phyloP scores from a whole-genome alignment of 2,329 filamentous ascomycete genomes.

The Cytospora schulzeri region DNA sequence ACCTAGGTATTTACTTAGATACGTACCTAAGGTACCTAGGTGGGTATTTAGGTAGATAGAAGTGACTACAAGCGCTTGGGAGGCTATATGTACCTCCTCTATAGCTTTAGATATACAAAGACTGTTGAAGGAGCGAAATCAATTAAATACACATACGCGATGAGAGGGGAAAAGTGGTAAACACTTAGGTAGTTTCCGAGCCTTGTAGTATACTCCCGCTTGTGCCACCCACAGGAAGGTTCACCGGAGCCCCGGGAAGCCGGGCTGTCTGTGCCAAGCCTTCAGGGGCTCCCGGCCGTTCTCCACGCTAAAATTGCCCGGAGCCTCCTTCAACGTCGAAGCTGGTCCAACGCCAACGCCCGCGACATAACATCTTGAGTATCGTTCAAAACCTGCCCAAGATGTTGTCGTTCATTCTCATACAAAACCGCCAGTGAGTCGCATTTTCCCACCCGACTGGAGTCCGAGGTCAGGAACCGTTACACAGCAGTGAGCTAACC shows the following conservation, averaged over 20 bases:
- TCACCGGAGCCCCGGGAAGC: background rate
- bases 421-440: conserved; percentile 81
- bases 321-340: conserved; percentile 21
- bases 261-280: conserved; percentile 14
- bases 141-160: no score
- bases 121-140: no score
- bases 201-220: background rate
- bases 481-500: conserved; percentile 10
- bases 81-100: background rate
- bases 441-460: background rate
- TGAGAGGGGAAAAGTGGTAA: no score
- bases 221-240: background rate
- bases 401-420: conserved; percentile 84
- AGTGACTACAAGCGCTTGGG: background rate
- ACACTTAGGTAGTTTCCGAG: no score
- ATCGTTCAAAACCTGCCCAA: conserved; percentile 19
- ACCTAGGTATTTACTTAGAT: no score
- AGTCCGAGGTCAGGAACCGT: background rate
- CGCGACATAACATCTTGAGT: conserved; percentile 18
- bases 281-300: conserved; percentile 13
- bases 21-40: no score
- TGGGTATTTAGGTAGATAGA: background rate
- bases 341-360: background rate
- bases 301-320: conserved; percentile 23
- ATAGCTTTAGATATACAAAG: background rate